Conservation (phyloP, 2,329 filamentous ascomycete species). For the Rasamsonia emersonii region DNA sequence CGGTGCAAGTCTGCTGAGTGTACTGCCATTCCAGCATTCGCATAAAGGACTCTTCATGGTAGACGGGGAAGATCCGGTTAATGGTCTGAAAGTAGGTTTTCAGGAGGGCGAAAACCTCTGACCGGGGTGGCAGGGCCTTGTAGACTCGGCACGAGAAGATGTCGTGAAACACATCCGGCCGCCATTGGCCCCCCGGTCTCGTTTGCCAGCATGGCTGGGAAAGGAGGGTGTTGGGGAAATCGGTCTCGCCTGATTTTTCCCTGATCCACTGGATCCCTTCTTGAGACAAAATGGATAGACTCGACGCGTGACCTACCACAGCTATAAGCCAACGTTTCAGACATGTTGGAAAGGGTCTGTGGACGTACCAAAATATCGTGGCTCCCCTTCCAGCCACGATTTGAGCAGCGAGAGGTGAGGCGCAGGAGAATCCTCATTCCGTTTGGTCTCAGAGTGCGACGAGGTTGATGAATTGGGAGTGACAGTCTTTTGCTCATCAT, state of each 20-base stretch:
- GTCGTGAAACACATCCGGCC: slow-evolving; percentile 88
- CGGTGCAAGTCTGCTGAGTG: slow-evolving; percentile 79
- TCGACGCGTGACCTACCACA: slow-evolving; percentile 69
- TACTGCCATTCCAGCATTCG: slow-evolving; percentile 90
- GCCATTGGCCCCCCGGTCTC: slow-evolving; percentile 88
- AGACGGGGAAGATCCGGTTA: slow-evolving; percentile 94
- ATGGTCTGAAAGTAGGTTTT: slow-evolving; percentile 94
- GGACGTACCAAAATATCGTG: slow-evolving; percentile 71
- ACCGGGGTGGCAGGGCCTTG: slow-evolving; percentile 68
- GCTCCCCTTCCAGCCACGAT: no score
- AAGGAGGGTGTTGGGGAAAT: slow-evolving; percentile 80
- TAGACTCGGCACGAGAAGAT: slow-evolving; percentile 78
- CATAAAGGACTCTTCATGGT: slow-evolving; percentile 95
- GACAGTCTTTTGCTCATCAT: no score
- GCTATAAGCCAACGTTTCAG: slow-evolving; percentile 13
- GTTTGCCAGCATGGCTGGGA: slow-evolving; percentile 60
- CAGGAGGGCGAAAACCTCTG: slow-evolving; percentile 75
- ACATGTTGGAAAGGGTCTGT: no score
- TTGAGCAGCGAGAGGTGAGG: slow-evolving; percentile 35
- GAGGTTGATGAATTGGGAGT: no score
- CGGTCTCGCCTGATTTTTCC: slow-evolving; percentile 83
- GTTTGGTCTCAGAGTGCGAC: no score
- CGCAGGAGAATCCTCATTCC: slow-evolving; percentile 42
- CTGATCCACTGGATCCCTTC: slow-evolving; percentile 97
- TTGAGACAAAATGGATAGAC: slow-evolving; percentile 91